Conservation (phyloP, 768 basidiomycete species). For the Tubosaeta sp. region DNA sequence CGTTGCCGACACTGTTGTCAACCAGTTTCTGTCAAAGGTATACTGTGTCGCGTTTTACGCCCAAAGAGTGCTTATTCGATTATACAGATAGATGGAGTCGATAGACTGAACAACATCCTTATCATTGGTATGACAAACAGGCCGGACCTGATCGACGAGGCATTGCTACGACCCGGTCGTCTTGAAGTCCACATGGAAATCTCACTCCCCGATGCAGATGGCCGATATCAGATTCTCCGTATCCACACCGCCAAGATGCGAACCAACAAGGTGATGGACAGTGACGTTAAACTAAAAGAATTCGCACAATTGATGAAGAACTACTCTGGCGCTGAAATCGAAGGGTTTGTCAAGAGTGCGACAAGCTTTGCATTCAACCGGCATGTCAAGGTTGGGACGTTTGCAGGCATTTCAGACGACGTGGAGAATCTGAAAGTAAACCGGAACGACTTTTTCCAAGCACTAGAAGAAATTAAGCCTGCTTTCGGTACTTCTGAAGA, state of each 20-base stretch:
- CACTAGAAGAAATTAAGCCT: conserved; percentile 90
- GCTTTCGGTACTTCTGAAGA: conserved; percentile 98
- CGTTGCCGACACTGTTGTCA: conserved; percentile 98
- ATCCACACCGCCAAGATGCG: conserved; percentile 98
- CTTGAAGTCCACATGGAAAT: conserved; percentile 99
- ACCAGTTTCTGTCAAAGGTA: conserved; percentile 95
- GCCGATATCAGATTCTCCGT: conserved; percentile 87
- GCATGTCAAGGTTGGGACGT: conserved; percentile 96
- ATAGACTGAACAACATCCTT: conserved; percentile 97
- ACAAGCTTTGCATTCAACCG: conserved; percentile 97
- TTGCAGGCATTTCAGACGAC: conserved; percentile 95
- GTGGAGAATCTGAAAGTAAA: conserved; percentile 91
- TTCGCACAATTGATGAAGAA: conserved; percentile 88
- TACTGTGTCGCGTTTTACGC: background rate
- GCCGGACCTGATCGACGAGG: conserved; percentile 98
- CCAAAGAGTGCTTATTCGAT: conserved; percentile 9
- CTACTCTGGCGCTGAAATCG: conserved; percentile 96
- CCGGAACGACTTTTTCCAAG: conserved; percentile 79
- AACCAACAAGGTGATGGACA: conserved; percentile 82
- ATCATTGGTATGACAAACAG: conserved; percentile 99
- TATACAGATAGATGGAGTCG: conserved; percentile 95
- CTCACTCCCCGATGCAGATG: conserved; percentile 90
- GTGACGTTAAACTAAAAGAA: conserved; percentile 77
- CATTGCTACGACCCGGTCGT: conserved; percentile 93
- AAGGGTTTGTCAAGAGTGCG: conserved; percentile 94